Percentiles rank a stretch among this genome's conserved stretches.
Conservation (phyloP, 176 grass and related monocot species). For the Cocos nucifera region DNA sequence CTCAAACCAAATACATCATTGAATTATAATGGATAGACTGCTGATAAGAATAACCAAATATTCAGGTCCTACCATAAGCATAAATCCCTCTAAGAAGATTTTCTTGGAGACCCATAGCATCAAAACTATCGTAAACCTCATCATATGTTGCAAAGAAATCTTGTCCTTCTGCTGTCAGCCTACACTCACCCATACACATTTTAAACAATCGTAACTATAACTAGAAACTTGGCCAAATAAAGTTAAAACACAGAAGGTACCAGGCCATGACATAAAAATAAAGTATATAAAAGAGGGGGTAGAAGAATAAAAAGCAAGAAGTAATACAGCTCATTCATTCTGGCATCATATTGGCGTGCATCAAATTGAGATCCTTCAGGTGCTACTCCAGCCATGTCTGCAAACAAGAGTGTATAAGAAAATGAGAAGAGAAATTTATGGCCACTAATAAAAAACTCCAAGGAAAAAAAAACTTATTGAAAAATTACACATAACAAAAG, state of each 20-base stretch:
- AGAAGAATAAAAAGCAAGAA: not conserved
- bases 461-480: no score
- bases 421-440: not conserved
- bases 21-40: no score
- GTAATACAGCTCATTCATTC: constrained; percentile 72
- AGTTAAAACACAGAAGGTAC: not conserved
- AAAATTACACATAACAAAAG: no score
- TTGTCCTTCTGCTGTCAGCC: constrained; percentile 43
- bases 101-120: no score
- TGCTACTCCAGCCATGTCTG: constrained; percentile 73
- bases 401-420: not conserved
- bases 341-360: constrained; percentile 7
- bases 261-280: not conserved
- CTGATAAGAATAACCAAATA: not conserved
- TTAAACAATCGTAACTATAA: not conserved
- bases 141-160: constrained; percentile 89
- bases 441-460: no score
- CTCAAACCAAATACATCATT: no score
- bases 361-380: constrained; percentile 83
- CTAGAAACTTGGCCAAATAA: not conserved
- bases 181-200: constrained; percentile 11
- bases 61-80: constrained; percentile 46
- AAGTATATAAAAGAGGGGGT: not conserved
- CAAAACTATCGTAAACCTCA: constrained; percentile 30
- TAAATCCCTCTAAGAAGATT: constrained; percentile 92